Conservation (phyloP, 1,284 basidiomycete genomes). For the Boletus calvinii region DNA sequence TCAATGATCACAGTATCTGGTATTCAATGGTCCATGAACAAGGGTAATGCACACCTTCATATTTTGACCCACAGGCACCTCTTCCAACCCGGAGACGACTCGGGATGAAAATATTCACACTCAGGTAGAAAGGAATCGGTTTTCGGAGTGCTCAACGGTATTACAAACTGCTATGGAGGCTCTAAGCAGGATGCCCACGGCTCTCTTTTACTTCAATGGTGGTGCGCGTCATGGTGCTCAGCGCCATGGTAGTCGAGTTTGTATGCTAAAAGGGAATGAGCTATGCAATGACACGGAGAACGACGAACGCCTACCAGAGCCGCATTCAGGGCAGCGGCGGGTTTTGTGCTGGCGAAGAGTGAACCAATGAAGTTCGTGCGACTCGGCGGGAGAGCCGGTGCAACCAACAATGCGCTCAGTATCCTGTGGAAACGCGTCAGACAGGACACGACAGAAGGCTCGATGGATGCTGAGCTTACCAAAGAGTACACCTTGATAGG, state of each 20-base stretch:
- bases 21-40: neutral
- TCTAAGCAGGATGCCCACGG: conserved; percentile 15
- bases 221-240: conserved; percentile 43
- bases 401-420: conserved; percentile 84
- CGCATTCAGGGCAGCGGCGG: conserved; percentile 87
- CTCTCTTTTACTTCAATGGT: conserved; percentile 33
- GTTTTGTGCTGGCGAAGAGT: conserved; percentile 63
- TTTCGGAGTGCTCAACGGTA: conserved; percentile 2
- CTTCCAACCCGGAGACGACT: neutral
- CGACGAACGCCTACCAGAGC: conserved; percentile 61
- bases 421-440: conserved; percentile 48
- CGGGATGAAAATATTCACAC: neutral
- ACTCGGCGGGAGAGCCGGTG: conserved; percentile 89
- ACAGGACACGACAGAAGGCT: neutral
- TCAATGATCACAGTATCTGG: too few relatives aligned
- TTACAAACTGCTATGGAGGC: conserved; percentile 22
- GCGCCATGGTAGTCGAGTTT: conserved; percentile 57
- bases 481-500: conserved; percentile 88
- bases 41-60: too few relatives aligned
- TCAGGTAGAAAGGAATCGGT: neutral
- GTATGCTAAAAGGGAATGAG: conserved; percentile 44
- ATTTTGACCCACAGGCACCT: neutral
- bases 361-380: conserved; percentile 89
- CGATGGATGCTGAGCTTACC: conserved; percentile 51
- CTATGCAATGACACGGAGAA: neutral